Base-by-base conservation (phyloP, 352 stramenopile genomes). In the Globisporangium alternatum region DNA sequence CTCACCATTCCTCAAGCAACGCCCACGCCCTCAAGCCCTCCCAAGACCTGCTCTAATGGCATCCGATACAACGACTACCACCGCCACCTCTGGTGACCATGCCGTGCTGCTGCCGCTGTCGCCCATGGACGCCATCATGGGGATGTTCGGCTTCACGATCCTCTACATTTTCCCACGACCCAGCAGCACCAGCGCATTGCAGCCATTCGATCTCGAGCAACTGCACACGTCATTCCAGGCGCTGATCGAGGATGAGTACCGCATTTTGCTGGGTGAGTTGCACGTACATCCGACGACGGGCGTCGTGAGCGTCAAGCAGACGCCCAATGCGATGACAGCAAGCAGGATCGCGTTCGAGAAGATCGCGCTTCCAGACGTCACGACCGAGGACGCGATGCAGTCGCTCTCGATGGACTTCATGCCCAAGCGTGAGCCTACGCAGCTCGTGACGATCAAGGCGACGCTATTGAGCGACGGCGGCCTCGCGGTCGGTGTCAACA, bases 161-260 rank as follows among this genome's bases (percentile, higher is more conserved):
- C 57, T 90, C 62, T 87, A 84, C 70, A 68, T 90, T 21, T 90
- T 85, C 56, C 66, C 77, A 9, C 73, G 68, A n/a, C 57, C 62
- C 22, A 35, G 8, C 17, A 12, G 39, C 49, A 19, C 66, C 6
- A 17, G 37, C 0, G 45, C 35, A 6, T 8, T 54, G 17, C 17
- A 10, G 12, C 9, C 60, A 3, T 88, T 74, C 57, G 67, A 87
- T 39, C 74, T 86, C 54, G 56, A 78, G 33, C 73, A 67, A 31
- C 49, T 90, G 8, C 71, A 79, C 10, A 49, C 35, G 0, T 70
- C 77, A 0, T 80, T 88, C 57, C 5, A 74, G 13, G 35, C 56
- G 3, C 55, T 80, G 5, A 64, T 86, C 6, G 54, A 78, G 19
- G 54, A 83, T 30, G 79, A 89, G 60, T 90, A 88, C 56, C 59